A percentile compares a stretch with the other conserved stretches of the same genome.
Evolutionary conservation across 2,329 filamentous ascomycete genomes (phyloP).

Genomic region (Thelonectria blattea): DNA sequence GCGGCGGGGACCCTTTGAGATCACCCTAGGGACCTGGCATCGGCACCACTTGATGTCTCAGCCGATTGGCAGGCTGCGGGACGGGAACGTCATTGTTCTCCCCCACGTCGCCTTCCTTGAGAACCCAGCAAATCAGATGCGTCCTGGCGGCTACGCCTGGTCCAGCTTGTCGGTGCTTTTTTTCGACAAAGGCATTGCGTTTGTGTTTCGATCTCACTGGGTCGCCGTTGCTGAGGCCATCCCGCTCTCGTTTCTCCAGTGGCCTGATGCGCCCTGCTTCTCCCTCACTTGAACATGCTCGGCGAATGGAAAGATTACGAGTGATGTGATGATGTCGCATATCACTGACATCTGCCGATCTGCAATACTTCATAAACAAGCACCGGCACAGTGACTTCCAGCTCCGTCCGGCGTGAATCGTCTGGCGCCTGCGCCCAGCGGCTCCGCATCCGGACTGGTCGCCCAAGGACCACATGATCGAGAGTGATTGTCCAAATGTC

Average conservation of each 20-base stretch:
- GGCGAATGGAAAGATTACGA: slow-evolving; percentile 29
- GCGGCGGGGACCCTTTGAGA: slow-evolving; percentile 34
- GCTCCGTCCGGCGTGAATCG: slow-evolving; percentile 11
- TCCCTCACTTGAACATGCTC: slow-evolving; percentile 4
- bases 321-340: slow-evolving; percentile 28
- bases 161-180: slow-evolving; percentile 37
- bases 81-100: slow-evolving; percentile 36
- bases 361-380: slow-evolving; percentile 9
- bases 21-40: slow-evolving; percentile 33
- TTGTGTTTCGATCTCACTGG: slow-evolving; percentile 19
- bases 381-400: slow-evolving; percentile 5
- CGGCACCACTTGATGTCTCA: slow-evolving; percentile 28
- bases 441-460: slow-evolving; percentile 21
- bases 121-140: slow-evolving; percentile 33
- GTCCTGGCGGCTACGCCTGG: slow-evolving; percentile 32
- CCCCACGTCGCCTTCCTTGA: slow-evolving; percentile 29
- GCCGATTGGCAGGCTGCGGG: slow-evolving; percentile 32
- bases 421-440: slow-evolving; percentile 14
- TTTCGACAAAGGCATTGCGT: slow-evolving; percentile 26
- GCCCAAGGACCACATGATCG: slow-evolving; percentile 33
- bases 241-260: slow-evolving; percentile 20
- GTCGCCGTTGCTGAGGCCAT: background rate
- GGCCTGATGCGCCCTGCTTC: slow-evolving; percentile 2
- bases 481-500: slow-evolving; percentile 35
- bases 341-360: slow-evolving; percentile 22